Conservation (phyloP, 176 grass and related monocot species). For the Carex pumila region DNA sequence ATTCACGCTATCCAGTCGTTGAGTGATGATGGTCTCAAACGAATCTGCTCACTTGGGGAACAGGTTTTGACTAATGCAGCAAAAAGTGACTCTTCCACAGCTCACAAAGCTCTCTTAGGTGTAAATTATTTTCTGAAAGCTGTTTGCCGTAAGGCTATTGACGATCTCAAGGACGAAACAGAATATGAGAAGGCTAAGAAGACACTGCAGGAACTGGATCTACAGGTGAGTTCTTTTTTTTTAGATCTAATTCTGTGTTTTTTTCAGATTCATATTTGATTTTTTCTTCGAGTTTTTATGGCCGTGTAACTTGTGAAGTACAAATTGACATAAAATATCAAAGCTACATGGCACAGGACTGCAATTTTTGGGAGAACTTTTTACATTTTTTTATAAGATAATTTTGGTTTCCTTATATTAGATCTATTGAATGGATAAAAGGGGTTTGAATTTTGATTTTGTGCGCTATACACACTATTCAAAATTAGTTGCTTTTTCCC, state of each 20-base stretch:
- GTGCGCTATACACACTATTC: not conserved
- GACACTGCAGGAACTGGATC: constrained; percentile 1
- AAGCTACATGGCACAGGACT: not conserved
- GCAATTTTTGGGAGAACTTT: not conserved
- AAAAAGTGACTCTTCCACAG: not conserved
- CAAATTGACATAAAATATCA: not conserved
- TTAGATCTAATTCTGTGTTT: not conserved
- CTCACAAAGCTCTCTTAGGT: constrained; percentile 4
- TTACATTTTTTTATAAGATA: not conserved
- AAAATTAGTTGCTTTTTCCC: not conserved
- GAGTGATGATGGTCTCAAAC: not conserved
- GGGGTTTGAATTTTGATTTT: not conserved
- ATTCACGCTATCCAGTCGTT: not conserved
- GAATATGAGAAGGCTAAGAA: constrained; percentile 26
- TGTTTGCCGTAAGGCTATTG: constrained; percentile 12
- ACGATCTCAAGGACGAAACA: constrained; percentile 13
- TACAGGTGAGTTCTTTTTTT: constrained; percentile 14
- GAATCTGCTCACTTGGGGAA: constrained; percentile 6
- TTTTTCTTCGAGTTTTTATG: not conserved
- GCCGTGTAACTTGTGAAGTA: not conserved
- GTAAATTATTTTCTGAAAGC: constrained; percentile 10
- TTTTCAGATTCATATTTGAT: not conserved
- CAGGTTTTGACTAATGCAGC: constrained; percentile 2
- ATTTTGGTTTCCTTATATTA: not conserved
- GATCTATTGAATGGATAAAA: constrained; percentile 2